Percentiles rank a stretch among this genome's conserved stretches.
Evolutionary conservation across 768 basidiomycete genomes (phyloP).

Genomic region (Mycena floridula): DNA sequence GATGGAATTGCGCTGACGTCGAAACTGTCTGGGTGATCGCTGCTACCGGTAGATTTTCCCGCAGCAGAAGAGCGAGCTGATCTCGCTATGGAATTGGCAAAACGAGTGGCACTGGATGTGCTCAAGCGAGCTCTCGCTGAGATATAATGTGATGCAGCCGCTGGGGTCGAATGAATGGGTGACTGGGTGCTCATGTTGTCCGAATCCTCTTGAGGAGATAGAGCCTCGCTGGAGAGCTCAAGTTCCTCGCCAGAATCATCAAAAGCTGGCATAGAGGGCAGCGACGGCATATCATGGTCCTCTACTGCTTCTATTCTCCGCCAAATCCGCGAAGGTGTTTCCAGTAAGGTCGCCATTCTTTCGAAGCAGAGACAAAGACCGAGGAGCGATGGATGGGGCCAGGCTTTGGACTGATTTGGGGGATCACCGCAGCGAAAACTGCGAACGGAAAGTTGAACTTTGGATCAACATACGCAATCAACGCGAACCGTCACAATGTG

Average conservation of each 20-base stretch:
- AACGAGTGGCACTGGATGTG: constrained; percentile 44
- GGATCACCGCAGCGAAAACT: no score
- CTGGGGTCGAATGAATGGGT: constrained; percentile 67
- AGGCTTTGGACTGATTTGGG: no score
- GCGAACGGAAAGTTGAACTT: no score
- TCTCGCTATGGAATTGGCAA: constrained; percentile 43
- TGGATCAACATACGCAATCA: no score
- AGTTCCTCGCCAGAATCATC: constrained; percentile 52
- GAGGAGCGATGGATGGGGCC: no score
- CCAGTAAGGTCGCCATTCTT: constrained; percentile 53
- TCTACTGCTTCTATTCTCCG: constrained; percentile 76
- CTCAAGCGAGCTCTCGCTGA: constrained; percentile 42
- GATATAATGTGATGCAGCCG: constrained; percentile 40
- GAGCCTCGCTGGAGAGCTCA: constrained; percentile 4
- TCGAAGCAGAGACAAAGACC: no score
- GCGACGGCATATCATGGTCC: constrained; percentile 71
- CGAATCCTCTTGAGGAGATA: constrained; percentile 26
- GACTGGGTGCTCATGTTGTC: constrained; percentile 34
- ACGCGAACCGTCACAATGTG: no score
- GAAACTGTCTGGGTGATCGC: constrained; percentile 43
- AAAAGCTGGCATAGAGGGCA: constrained; percentile 69
- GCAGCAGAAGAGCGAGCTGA: constrained; percentile 33
- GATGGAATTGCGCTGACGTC: constrained; percentile 56
- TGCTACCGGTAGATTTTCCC: constrained; percentile 24
- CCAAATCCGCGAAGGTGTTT: constrained; percentile 84